These are phyloP conservation scores for Camellia granthamiana DNA, from an alignment of 148 eudicot genomes.

Conservation along the genomic window DNA sequence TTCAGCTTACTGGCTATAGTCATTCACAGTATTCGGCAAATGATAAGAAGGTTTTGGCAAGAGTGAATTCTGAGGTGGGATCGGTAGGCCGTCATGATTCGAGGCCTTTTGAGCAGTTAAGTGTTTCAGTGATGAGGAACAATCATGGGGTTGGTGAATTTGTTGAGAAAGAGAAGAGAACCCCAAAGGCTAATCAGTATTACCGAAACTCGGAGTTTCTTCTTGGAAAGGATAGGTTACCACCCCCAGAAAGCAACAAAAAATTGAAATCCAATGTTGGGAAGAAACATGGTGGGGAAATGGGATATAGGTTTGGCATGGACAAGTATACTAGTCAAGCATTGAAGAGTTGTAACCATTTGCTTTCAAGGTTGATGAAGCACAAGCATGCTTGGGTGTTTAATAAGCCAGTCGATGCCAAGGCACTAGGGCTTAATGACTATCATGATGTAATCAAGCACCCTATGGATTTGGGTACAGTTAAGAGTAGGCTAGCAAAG, in stretches of 20 bases:
- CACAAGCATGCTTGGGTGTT: slow-evolving; percentile 35
- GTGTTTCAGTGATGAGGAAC: slow-evolving; percentile 53
- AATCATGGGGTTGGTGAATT: slow-evolving; percentile 43
- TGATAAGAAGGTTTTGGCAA: slow-evolving; percentile 29
- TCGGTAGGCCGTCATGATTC: slow-evolving; percentile 34
- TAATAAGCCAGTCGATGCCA: slow-evolving; percentile 29
- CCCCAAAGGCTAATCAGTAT: slow-evolving; percentile 78
- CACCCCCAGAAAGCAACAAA: slow-evolving; percentile 57
- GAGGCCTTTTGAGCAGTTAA: slow-evolving; percentile 48
- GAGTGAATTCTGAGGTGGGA: slow-evolving; percentile 43
- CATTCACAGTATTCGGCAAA: slow-evolving; percentile 38
- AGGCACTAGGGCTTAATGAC: slow-evolving; percentile 25
- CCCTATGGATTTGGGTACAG: slow-evolving; percentile 39
- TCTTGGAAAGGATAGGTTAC: slow-evolving; percentile 70
- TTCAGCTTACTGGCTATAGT: slow-evolving; percentile 38
- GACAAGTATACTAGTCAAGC: slow-evolving; percentile 46
- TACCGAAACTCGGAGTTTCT: slow-evolving; percentile 77
- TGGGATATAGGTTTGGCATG: slow-evolving; percentile 33
- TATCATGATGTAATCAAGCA: slow-evolving; percentile 25
- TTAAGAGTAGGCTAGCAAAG: slow-evolving; percentile 22
- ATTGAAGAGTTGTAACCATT: slow-evolving; percentile 30
- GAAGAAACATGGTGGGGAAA: slow-evolving; percentile 36
- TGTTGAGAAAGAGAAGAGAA: slow-evolving; percentile 78
- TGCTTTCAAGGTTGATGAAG: slow-evolving; percentile 28
- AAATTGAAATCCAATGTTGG: slow-evolving; percentile 44